These are phyloP conservation scores for Podosphaera fusca DNA, from an alignment of 2,329 filamentous ascomycete genomes.

Conservation along the genomic window DNA sequence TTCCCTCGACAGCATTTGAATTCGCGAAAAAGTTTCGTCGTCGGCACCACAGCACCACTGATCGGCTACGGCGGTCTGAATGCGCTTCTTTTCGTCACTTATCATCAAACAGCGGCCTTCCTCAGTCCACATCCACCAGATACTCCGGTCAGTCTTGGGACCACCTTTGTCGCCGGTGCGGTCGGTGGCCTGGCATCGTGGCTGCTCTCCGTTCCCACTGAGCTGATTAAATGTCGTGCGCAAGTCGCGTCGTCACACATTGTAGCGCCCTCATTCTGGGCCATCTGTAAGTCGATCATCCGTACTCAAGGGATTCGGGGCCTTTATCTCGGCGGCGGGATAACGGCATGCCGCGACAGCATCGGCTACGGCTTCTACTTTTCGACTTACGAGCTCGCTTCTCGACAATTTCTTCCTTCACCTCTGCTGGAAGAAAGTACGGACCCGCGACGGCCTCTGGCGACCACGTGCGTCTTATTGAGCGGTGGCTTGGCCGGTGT, in stretches of 20 bases:
- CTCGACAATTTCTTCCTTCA: constrained; percentile 24
- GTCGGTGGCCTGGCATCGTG: constrained; percentile 67
- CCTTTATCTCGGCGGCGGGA: constrained; percentile 56
- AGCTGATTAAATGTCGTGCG: constrained; percentile 73
- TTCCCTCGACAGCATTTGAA: constrained; percentile 17
- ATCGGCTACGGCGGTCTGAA: constrained; percentile 81
- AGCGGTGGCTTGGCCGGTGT: constrained; percentile 77
- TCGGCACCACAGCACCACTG: constrained; percentile 63
- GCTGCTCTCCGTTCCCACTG: constrained; percentile 67
- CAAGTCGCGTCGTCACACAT: constrained; percentile 32
- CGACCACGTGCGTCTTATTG: constrained; percentile 42
- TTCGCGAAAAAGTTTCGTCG: constrained; percentile 21
- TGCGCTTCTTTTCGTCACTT: constrained; percentile 70
- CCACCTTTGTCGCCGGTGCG: constrained; percentile 60
- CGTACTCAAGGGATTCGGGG: constrained; percentile 37
- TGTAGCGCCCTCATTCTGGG: constrained; percentile 20
- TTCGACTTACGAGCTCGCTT: constrained; percentile 68
- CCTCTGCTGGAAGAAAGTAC: not conserved
- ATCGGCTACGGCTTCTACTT: constrained; percentile 98
- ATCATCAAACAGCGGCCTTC: constrained; percentile 56
- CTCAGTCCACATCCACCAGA: constrained; percentile 22
- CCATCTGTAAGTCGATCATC: constrained; percentile 38
- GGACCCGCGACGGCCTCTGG: constrained; percentile 2
- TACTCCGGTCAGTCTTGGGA: constrained; percentile 27
- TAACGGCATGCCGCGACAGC: constrained; percentile 65